Base-by-base conservation (phyloP, 2,329 filamentous ascomycete species). In the Aspergillus jensenii region DNA sequence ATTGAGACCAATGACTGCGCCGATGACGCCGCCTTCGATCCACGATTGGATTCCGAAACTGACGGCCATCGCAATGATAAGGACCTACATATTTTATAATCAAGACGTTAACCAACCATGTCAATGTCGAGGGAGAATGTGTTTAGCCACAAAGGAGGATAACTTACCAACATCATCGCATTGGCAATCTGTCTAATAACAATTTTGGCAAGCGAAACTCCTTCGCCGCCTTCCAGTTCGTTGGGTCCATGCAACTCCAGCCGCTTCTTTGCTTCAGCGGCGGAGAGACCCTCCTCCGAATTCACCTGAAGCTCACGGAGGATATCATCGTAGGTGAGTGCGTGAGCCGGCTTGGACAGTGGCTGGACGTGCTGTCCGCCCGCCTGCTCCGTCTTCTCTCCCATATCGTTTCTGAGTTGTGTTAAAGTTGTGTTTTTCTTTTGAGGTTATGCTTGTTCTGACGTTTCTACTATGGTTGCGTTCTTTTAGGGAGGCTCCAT, bases 1-100 rank as follows among this genome's bases (percentile, higher is more conserved):
- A 65, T 86, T 86, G 39, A 85, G 75, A 3, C 79, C 67, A 59
- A 87, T 86, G 65, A 87, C 83, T 5, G 81, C 84, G 8, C 78
- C 78, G 58, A 87, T 83, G 49, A 86, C 84, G 53, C 81, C 83
- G 21, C 83, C 84, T 74, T 86, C 84, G 54, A 86, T 81, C 68
- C 79, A 85, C 59, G 84, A 83, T 37, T 78, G 71, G 23, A 84
- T 82, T 35, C 81, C 83, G 66, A 82, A 83, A 67, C 80, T 81
- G 51, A 84, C 79, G 57, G 86, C 87, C 86, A 90, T 90, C 65
- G 90, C 89, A 68, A 90, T 86, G 67, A 91, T 83, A 64, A 93
- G 87, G 58, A 90, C 88, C 88, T 90, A 65, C 55, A 83, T 25
- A 9, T 14, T 31, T 25, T 14, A 52, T 12, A 21, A 17, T 12